Conservation (phyloP, 2,329 filamentous ascomycete genomes). For the Sporothrix humicola region DNA sequence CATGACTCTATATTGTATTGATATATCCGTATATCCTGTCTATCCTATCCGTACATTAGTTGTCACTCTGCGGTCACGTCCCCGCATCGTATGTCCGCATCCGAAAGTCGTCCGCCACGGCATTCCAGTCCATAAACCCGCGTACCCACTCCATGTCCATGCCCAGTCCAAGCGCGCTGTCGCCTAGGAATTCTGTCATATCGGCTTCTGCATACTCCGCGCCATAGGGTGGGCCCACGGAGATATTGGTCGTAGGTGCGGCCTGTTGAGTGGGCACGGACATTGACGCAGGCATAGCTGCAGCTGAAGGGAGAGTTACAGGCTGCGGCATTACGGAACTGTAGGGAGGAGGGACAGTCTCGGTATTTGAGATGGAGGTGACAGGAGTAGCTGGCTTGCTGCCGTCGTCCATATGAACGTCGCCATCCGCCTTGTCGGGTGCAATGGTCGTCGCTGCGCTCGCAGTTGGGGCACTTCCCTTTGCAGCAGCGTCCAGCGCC, state of each 20-base stretch:
- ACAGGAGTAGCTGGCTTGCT: background rate
- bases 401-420: constrained; percentile 10
- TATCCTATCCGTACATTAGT: background rate
- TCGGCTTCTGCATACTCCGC: constrained; percentile 22
- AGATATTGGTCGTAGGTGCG: background rate
- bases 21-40: no score
- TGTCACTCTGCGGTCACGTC: background rate
- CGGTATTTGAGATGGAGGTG: no score
- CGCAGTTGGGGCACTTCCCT: background rate
- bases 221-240: background rate
- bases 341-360: background rate
- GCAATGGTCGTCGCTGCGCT: background rate
- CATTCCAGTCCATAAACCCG: constrained; percentile 37
- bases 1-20: no score
- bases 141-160: constrained; percentile 34
- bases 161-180: constrained; percentile 27
- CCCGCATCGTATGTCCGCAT: constrained; percentile 31
- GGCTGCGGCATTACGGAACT: constrained; percentile 13
- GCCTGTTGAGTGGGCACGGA: no score
- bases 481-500: constrained; percentile 26
- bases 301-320: background rate
- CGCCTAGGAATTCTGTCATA: constrained; percentile 31
- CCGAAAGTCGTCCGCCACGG: constrained; percentile 32
- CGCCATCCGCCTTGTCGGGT: background rate
- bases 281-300: background rate